Evolutionary conservation across 2,329 filamentous ascomycete genomes (phyloP), one percentile per base, ranked within the genome.

Genomic region (Pyrenochaeta sp.): DNA sequence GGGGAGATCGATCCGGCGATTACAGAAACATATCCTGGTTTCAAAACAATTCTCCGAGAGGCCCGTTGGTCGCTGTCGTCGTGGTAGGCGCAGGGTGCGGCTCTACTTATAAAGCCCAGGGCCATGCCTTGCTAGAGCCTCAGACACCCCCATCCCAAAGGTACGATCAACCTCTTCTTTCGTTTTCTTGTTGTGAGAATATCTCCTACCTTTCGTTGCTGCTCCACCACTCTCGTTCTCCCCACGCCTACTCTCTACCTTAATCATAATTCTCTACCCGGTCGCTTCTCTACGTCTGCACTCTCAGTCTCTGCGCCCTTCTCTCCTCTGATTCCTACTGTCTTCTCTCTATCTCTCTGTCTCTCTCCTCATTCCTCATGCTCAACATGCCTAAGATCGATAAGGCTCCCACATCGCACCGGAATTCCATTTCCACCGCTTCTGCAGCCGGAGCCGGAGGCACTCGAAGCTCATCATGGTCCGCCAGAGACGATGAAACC

Each of bases 401-500:
- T 45, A 72, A 68, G 53, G 50, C 63, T 15, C 45, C 61, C 17
- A 42, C 61, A 46, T 41, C 61, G 48, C 57, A 64, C 54, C 55
- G 67, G 44, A 51, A 51, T 47, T 66, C 64, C 42, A 41, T 71
- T 52, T 61, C 67, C 51, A 52, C 66, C 51, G 49, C 61, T 48
- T 59, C 62, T 35, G 60, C 64, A 40, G 61, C 64, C 27, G 60
- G 62, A 23, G 58, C 59, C 35, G 43, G 41, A 15, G 52, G 57
- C 38, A 59, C 67, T 29, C 68, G 74, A 24, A 73, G 65, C 49
- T 73, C 74, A 7, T 74, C 75, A 42, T 96, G 90, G 90, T 86
- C 82, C 21, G 75, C 81, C 1, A 78, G 83, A 34, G 89, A 94
- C 57, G 90, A 96, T 69, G 81, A 87, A 59, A 83, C 83, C 24